Evolutionary conservation across 106 monocot species (phyloP).

Genomic region (Vanilla planifolia): DNA sequence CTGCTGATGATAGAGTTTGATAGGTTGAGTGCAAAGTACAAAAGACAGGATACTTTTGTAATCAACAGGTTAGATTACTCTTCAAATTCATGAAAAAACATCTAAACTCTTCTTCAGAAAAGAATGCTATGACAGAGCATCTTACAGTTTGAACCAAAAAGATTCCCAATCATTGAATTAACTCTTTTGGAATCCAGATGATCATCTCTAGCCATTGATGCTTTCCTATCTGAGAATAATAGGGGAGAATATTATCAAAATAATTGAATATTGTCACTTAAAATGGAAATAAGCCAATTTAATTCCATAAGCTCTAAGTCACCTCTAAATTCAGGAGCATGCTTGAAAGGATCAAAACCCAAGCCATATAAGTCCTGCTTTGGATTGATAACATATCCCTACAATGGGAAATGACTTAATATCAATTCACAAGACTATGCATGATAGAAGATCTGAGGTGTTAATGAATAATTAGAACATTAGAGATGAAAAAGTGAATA

Average conservation of each 20-base stretch:
- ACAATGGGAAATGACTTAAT: too few species aligned
- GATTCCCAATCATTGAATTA: slow-evolving; percentile 20
- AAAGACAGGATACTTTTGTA: neutral
- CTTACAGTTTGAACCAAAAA: slow-evolving; percentile 70
- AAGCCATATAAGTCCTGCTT: slow-evolving; percentile 88
- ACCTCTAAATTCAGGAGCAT: slow-evolving; percentile 99
- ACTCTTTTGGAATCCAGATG: slow-evolving; percentile 16
- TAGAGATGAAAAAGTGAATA: too few species aligned
- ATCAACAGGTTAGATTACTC: neutral
- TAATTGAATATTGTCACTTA: slow-evolving; percentile 5
- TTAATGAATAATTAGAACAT: too few species aligned
- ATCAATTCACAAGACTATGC: too few species aligned
- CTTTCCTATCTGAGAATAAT: slow-evolving; percentile 74
- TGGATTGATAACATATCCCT: slow-evolving; percentile 81
- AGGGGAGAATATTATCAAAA: slow-evolving; percentile 1
- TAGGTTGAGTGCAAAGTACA: slow-evolving; percentile 14
- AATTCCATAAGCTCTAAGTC: slow-evolving; percentile 1
- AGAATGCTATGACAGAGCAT: slow-evolving; percentile 5
- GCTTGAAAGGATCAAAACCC: slow-evolving; percentile 95
- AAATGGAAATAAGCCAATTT: neutral
- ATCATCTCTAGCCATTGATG: slow-evolving; percentile 25
- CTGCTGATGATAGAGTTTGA: slow-evolving; percentile 58
- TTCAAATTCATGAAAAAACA: neutral
- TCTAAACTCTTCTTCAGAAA: neutral
- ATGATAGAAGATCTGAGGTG: too few species aligned